Conservation (phyloP, 2,329 filamentous ascomycete genomes). For the Fusarium tupiense region DNA sequence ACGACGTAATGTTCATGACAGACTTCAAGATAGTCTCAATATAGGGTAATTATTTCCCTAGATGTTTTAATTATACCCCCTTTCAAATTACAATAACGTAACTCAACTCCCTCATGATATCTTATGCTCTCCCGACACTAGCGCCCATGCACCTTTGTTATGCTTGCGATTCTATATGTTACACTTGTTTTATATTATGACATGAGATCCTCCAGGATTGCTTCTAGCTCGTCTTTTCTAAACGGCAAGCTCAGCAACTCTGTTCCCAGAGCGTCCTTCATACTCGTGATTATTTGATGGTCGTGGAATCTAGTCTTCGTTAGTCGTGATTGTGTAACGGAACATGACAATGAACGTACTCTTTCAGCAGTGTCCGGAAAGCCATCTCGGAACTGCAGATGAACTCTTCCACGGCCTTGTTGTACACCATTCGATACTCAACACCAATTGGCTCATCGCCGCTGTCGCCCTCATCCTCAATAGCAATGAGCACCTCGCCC, state of each 20-base stretch:
- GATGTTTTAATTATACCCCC: slow-evolving; percentile 26
- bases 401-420: slow-evolving; percentile 96
- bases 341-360: slow-evolving; percentile 63
- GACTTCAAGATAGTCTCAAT: slow-evolving; percentile 1
- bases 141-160: slow-evolving; percentile 12
- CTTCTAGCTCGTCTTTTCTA: slow-evolving; percentile 86
- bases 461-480: slow-evolving; percentile 66
- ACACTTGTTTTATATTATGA: slow-evolving; percentile 35
- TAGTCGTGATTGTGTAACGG: slow-evolving; percentile 39
- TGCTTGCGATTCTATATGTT: slow-evolving; percentile 11
- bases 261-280: slow-evolving; percentile 84
- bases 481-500: slow-evolving; percentile 79
- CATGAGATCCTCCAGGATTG: slow-evolving; percentile 79
- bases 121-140: slow-evolving; percentile 5
- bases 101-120: not conserved
- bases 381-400: slow-evolving; percentile 97
- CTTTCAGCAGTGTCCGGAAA: slow-evolving; percentile 92
- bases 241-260: slow-evolving; percentile 89
- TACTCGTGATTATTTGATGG: slow-evolving; percentile 94
- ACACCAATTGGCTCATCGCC: slow-evolving; percentile 72
- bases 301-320: slow-evolving; percentile 79
- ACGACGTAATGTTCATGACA: slow-evolving; percentile 40
- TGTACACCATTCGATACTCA: slow-evolving; percentile 91
- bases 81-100: slow-evolving; percentile 10
- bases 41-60: not conserved